Percentiles rank a stretch among this genome's conserved stretches.
Conservation (phyloP, 2,329 filamentous ascomycete genomes). For the Phialocephala sp. region DNA sequence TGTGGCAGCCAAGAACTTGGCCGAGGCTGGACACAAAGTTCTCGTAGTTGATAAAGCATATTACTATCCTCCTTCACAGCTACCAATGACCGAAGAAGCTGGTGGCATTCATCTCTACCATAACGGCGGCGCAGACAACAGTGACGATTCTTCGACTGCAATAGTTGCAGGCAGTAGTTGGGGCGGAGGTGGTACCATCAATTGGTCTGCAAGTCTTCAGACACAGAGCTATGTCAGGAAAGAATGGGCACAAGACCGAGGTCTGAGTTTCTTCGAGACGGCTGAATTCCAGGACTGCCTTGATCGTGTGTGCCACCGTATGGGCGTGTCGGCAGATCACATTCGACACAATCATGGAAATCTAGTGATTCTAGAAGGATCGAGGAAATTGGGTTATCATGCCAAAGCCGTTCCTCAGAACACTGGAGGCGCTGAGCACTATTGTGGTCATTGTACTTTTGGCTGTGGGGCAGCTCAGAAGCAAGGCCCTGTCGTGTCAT, state of each 20-base stretch:
- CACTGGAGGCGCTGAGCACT: conserved; percentile 73
- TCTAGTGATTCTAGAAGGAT: conserved; percentile 73
- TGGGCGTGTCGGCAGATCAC: conserved; percentile 72
- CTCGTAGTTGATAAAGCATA: conserved; percentile 84
- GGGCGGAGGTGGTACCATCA: conserved; percentile 87
- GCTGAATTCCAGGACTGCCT: conserved; percentile 77
- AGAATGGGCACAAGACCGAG: conserved; percentile 75
- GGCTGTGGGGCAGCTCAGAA: conserved; percentile 74
- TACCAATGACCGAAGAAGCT: conserved; percentile 73
- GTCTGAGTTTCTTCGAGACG: conserved; percentile 76
- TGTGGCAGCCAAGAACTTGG: conserved; percentile 79
- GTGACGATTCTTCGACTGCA: conserved; percentile 63
- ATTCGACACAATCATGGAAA: conserved; percentile 79
- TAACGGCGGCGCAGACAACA: conserved; percentile 62
- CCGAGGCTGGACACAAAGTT: conserved; percentile 76
- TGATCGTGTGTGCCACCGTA: conserved; percentile 77
- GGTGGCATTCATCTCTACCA: conserved; percentile 72
- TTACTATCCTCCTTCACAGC: conserved; percentile 72
- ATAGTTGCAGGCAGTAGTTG: conserved; percentile 74
- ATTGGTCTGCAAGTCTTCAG: conserved; percentile 61
- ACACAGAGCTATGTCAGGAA: conserved; percentile 77
- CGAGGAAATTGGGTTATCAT: conserved; percentile 73
- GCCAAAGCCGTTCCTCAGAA: conserved; percentile 79
- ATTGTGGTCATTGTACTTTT: conserved; percentile 69
- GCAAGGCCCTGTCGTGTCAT: conserved; percentile 77